Evolutionary conservation across 1,139 yeast species (phyloP).

Genomic region (Geotrichum restrictum): DNA sequence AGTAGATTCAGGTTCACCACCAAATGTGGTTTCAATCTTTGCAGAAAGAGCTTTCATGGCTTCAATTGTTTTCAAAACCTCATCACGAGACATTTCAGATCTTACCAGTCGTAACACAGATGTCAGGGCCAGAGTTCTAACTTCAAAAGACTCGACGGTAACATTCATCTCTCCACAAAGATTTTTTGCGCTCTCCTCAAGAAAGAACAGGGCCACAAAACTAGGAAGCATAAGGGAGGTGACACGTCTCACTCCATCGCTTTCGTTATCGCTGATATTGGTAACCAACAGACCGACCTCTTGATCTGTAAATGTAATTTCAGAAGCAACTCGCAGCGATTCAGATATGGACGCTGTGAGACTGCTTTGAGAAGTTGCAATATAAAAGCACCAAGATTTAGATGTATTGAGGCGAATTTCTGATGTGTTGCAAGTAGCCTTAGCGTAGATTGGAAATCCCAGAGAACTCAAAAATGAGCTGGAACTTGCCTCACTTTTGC

Average conservation of each 20-base stretch:
- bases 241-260: constrained; percentile 17
- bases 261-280: constrained; percentile 11
- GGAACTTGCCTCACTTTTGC: neutral
- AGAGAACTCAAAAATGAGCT: neutral
- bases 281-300: constrained; percentile 17
- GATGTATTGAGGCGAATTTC: constrained; percentile 16
- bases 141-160: constrained; percentile 13
- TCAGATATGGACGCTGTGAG: constrained; percentile 9
- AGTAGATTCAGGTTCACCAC: neutral
- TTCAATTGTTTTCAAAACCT: constrained; percentile 4
- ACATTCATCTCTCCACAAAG: constrained; percentile 9
- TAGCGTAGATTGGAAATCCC: constrained; percentile 11
- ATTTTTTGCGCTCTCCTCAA: constrained; percentile 9
- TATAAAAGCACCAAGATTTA: constrained; percentile 18
- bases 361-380: constrained; percentile 12
- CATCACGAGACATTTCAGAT: constrained; percentile 17
- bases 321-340: constrained; percentile 3
- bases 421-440: constrained; percentile 14
- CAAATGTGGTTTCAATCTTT: constrained; percentile 9
- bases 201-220: constrained; percentile 3
- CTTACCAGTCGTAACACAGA: constrained; percentile 15
- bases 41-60: constrained; percentile 6
- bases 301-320: constrained; percentile 9
- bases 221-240: constrained; percentile 16
- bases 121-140: constrained; percentile 15